A percentile compares a stretch with the other conserved stretches of the same genome.
Conservation (phyloP, 768 basidiomycete genomes). For the Amanita brunnescens region DNA sequence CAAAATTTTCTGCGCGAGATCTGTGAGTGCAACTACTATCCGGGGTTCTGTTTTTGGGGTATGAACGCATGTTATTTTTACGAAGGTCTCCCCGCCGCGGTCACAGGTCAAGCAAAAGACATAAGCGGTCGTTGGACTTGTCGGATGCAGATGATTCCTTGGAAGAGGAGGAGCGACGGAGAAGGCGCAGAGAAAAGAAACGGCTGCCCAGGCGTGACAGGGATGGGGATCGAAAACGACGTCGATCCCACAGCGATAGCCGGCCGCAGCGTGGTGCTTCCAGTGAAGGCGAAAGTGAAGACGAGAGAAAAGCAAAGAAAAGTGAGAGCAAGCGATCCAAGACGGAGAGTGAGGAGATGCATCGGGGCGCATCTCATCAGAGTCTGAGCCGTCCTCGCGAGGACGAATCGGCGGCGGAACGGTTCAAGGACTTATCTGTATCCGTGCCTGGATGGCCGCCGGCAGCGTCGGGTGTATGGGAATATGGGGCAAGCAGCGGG, state of each 20-base stretch:
- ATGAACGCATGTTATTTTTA: neutral
- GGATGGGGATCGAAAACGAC: conserved; percentile 28
- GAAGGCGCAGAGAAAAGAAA: conserved; percentile 45
- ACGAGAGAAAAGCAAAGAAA: conserved; percentile 12
- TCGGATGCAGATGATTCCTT: conserved; percentile 38
- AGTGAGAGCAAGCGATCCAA: conserved; percentile 15
- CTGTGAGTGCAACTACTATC: conserved; percentile 34
- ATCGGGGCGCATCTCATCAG: too few species aligned
- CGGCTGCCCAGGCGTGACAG: conserved; percentile 34
- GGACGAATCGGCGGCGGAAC: conserved; percentile 4
- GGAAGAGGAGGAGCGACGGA: conserved; percentile 46
- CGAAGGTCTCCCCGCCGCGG: conserved; percentile 50
- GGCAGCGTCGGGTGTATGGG: neutral
- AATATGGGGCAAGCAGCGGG: conserved; percentile 11
- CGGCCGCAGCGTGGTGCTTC: conserved; percentile 25
- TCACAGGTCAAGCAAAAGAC: conserved; percentile 35
- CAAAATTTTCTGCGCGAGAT: conserved; percentile 52
- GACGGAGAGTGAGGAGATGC: conserved; percentile 7
- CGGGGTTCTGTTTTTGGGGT: neutral
- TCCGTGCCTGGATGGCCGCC: conserved; percentile 11
- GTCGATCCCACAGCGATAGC: conserved; percentile 21
- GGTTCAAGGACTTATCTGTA: conserved; percentile 7
- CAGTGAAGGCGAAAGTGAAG: conserved; percentile 32
- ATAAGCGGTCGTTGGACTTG: conserved; percentile 46
- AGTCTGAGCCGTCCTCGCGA: conserved; percentile 20